Evolutionary conservation across 2,329 filamentous ascomycete species (phyloP).

Genomic region (Metarhizium robertsii): DNA sequence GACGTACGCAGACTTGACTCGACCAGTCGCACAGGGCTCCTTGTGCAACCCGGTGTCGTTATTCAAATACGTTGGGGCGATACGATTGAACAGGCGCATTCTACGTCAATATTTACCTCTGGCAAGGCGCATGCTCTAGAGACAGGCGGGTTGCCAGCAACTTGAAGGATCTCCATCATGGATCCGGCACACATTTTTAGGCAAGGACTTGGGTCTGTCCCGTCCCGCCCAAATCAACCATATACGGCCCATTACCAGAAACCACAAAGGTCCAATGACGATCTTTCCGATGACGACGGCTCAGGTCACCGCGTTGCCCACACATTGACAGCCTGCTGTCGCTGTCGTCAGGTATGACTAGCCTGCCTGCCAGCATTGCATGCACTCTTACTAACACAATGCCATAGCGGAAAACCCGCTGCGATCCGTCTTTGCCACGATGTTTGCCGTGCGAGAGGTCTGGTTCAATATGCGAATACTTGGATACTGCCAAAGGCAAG

Average conservation of each 20-base stretch:
- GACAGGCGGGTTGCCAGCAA: neutral
- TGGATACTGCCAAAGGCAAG: conserved; percentile 75
- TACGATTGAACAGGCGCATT: neutral
- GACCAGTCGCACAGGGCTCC: neutral
- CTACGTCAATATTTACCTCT: neutral
- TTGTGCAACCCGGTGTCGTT: neutral
- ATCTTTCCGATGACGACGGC: conserved; percentile 39
- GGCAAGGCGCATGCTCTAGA: neutral
- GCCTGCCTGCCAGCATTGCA: neutral
- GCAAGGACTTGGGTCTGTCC: conserved; percentile 42
- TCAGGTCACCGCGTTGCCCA: conserved; percentile 59
- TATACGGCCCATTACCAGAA: conserved; percentile 22
- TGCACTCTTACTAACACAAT: conserved; percentile 8
- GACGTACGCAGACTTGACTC: neutral
- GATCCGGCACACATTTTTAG: conserved; percentile 51
- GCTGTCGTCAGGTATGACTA: conserved; percentile 60
- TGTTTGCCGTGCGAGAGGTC: conserved; percentile 90
- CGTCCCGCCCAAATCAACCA: conserved; percentile 26
- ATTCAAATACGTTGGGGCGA: neutral
- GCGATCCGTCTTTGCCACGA: conserved; percentile 83
- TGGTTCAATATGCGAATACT: conserved; percentile 89
- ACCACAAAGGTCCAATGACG: conserved; percentile 24
- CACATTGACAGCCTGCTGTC: conserved; percentile 70
- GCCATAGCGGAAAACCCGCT: conserved; percentile 81
- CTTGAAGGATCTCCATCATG: conserved; percentile 29